Conservation (phyloP, 306 rosid genomes). For the Acacia acuminata region DNA sequence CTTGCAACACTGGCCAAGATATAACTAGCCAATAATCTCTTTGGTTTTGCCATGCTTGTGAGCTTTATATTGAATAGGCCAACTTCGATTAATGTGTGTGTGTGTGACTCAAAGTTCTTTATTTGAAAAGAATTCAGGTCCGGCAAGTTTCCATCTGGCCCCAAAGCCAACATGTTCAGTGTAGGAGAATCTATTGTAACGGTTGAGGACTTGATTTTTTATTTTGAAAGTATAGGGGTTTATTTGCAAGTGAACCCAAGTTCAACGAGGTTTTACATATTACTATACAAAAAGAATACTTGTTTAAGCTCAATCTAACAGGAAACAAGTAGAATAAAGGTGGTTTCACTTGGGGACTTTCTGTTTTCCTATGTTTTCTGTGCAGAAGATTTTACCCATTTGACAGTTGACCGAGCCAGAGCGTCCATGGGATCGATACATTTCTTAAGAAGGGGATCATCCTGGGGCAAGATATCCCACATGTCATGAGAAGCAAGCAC, state of each 20-base stretch:
- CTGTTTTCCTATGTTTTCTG: conserved; percentile 17
- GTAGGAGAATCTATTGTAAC: neutral
- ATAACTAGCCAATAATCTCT: neutral
- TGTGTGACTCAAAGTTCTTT: neutral
- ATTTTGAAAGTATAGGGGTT: neutral
- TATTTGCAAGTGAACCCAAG: neutral
- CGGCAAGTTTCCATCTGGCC: neutral
- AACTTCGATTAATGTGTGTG: neutral
- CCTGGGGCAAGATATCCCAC: conserved; percentile 58
- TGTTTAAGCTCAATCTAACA: conserved; percentile 22
- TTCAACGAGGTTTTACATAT: neutral
- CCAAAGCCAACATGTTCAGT: neutral
- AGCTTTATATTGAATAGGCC: neutral
- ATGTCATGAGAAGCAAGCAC: conserved; percentile 73
- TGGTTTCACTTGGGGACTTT: conserved; percentile 4
- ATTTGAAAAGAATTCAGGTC: neutral
- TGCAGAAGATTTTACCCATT: conserved; percentile 40
- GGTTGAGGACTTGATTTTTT: neutral
- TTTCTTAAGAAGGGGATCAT: conserved; percentile 54
- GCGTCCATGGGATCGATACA: conserved; percentile 48
- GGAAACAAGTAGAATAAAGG: neutral
- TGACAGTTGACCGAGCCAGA: conserved; percentile 49
- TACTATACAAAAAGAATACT: conserved; percentile 26
- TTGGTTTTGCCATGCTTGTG: neutral
- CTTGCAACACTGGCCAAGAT: neutral